A percentile compares a stretch with the other conserved stretches of the same genome.
These are phyloP conservation scores for Vicia faba DNA, from an alignment of 306 rosid species.

Conservation along the genomic window DNA sequence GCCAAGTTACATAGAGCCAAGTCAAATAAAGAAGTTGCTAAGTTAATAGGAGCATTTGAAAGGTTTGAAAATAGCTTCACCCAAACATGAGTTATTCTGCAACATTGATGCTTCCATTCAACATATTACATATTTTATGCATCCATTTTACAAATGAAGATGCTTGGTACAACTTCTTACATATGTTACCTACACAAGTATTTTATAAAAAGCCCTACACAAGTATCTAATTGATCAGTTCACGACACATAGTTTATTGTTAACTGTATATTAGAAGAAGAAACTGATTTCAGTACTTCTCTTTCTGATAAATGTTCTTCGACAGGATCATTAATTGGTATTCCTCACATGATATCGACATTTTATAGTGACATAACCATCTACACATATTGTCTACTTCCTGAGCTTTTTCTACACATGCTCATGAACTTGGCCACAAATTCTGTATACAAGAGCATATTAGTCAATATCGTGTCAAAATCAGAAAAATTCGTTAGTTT, in stretches of 20 bases:
- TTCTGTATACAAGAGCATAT: conserved; percentile 54
- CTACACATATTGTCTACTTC: conserved; percentile 48
- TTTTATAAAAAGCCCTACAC: neutral
- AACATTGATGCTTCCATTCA: neutral
- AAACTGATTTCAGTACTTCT: conserved; percentile 12
- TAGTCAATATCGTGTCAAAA: conserved; percentile 16
- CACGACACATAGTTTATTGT: conserved; percentile 1
- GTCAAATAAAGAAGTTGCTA: too few species aligned
- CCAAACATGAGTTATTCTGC: too few species aligned
- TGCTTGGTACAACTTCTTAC: neutral
- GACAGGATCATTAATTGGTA: neutral
- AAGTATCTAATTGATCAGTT: neutral
- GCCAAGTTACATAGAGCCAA: too few species aligned
- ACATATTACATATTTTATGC: conserved; percentile 1
- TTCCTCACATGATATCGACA: conserved; percentile 6
- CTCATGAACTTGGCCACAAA: conserved; percentile 91
- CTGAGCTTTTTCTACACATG: conserved; percentile 63
- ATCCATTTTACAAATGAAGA: conserved; percentile 17
- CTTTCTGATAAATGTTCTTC: conserved; percentile 26
- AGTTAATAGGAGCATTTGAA: too few species aligned
- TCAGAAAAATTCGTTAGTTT: neutral
- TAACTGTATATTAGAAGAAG: conserved; percentile 21
- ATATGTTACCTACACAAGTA: neutral
- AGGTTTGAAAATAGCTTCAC: too few species aligned
- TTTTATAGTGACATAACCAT: conserved; percentile 5